Base-by-base conservation (phyloP, 257 asterid genomes). In the Solanum lignicaule region DNA sequence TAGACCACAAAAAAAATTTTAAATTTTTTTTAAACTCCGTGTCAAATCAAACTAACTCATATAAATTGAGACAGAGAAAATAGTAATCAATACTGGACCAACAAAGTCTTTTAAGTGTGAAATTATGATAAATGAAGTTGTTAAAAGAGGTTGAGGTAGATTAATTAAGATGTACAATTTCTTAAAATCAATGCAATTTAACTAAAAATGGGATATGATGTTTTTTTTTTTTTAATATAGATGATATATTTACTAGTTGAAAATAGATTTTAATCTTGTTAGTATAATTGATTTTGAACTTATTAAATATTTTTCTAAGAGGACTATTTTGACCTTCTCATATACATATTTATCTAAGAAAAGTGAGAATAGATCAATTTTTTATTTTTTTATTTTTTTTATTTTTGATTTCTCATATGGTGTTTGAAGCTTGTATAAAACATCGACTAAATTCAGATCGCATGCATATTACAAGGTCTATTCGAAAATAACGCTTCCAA, bases 391-490 rank as follows among this genome's bases (percentile, higher is more conserved):
- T 4, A 13, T 13, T 43, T 43, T 43, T 48, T 46, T 48, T 4
- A 13, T 13, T 46, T 46, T 46, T 48, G 2, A 0, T 55, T 55
- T 52, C 4, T 55, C 11, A 55, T 55, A 0, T 7, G 66, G n/a
- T 55, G 5, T 55, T 55, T 20, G 5, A 20, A 55, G 0, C 66
- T 0, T 20, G 4, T 55, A 7, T 52, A 52, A 20, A 55, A 0
- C n/a, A 2, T 20, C 2, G 2, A 55, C 1, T 20, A 55, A 55
- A 55, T 55, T 55, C 11, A 20, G 2, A 55, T 7, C 16, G 0
- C 16, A 43, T 7, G 0, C 1, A 55, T 20, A 55, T 3, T 20
- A 0, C 0, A 20, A 3, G 1, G 0, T 0, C 1, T 55, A 55
- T 3, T 55, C 4, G 1, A 20, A 55, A 20, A 20, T 20, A 20